Conservation (phyloP, 2,329 filamentous ascomycete genomes). For the Epicoccum nigrum region DNA sequence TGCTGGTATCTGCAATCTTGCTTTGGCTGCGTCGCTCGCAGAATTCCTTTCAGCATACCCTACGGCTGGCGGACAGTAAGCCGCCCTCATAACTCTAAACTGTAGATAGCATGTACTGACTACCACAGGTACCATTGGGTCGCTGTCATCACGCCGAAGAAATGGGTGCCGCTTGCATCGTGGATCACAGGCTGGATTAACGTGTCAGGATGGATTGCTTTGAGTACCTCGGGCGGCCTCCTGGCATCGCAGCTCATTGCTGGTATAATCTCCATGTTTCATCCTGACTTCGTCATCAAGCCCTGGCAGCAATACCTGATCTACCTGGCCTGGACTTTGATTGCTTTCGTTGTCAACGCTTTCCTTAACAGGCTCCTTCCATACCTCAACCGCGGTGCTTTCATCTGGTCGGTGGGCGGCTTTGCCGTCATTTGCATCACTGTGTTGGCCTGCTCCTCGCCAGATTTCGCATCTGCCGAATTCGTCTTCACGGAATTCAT, state of each 20-base stretch:
- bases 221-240: constrained; percentile 71
- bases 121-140: constrained; percentile 69
- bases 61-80: constrained; percentile 50
- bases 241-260: constrained; percentile 71
- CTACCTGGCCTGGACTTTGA: constrained; percentile 67
- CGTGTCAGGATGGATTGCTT: constrained; percentile 70
- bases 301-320: constrained; percentile 77
- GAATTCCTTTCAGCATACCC: constrained; percentile 73
- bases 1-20: constrained; percentile 68
- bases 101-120: constrained; percentile 48
- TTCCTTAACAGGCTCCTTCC: constrained; percentile 68
- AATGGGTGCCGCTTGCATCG: constrained; percentile 66
- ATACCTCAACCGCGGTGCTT: constrained; percentile 70
- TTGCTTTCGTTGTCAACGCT: constrained; percentile 69
- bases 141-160: constrained; percentile 66
- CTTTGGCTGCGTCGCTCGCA: constrained; percentile 70
- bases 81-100: background rate
- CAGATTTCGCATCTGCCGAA: constrained; percentile 66
- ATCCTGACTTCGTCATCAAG: constrained; percentile 62
- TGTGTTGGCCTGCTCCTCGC: constrained; percentile 68
- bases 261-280: constrained; percentile 67
- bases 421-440: constrained; percentile 75
- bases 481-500: constrained; percentile 73
- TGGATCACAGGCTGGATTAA: constrained; percentile 78
- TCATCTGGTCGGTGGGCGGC: constrained; percentile 72